Conservation (phyloP, 1,139 yeast species). For the Yarrowia galli region DNA sequence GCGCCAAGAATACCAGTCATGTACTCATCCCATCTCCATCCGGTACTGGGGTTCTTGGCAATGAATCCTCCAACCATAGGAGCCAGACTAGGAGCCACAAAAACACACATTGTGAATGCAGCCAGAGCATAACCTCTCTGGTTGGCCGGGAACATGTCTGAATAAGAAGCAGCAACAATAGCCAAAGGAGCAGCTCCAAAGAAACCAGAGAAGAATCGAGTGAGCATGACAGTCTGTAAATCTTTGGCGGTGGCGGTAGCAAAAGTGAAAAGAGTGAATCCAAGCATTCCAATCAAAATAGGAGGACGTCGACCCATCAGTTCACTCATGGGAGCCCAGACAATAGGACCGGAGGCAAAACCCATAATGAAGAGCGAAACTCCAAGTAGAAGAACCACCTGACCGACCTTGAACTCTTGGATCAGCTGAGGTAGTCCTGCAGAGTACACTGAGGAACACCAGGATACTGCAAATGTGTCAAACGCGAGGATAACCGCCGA, state of each 20-base stretch:
- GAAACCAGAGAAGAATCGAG: constrained; percentile 80
- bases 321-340: constrained; percentile 85
- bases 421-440: constrained; percentile 50
- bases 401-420: constrained; percentile 47
- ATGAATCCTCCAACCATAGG: constrained; percentile 57
- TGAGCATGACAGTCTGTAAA: constrained; percentile 70
- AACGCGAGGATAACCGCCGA: constrained; percentile 51
- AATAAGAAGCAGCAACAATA: constrained; percentile 81
- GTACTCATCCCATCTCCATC: constrained; percentile 69
- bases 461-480: constrained; percentile 52
- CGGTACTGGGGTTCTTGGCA: constrained; percentile 51
- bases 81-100: constrained; percentile 75
- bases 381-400: constrained; percentile 56
- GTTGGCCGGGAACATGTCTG: constrained; percentile 69
- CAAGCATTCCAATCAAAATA: constrained; percentile 61
- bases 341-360: constrained; percentile 82
- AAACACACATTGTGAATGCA: constrained; percentile 71
- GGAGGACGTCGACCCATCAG: constrained; percentile 72
- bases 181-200: constrained; percentile 82
- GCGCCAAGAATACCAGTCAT: constrained; percentile 61
- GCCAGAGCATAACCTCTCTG: constrained; percentile 74
- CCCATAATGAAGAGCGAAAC: constrained; percentile 78
- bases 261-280: constrained; percentile 66
- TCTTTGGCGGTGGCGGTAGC: constrained; percentile 78
- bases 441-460: constrained; percentile 57